Base-by-base conservation (phyloP, 192 early-diverging fungal genomes). In the Gryganskiella cystojenkinii region DNA sequence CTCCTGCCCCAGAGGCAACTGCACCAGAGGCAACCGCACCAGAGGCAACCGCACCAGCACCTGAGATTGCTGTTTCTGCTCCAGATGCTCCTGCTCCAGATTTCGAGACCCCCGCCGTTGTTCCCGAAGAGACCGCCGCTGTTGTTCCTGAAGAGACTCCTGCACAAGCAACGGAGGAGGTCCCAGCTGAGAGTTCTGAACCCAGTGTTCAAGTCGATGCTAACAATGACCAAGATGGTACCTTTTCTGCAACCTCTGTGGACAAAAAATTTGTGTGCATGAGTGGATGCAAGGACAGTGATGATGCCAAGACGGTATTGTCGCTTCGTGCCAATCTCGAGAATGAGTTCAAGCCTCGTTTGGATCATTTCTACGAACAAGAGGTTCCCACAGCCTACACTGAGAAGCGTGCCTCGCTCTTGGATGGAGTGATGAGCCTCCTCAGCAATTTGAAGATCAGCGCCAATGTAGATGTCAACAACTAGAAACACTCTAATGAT, bases 251-350 rank as follows among this genome's bases (percentile, higher is more conserved):
- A 19, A 30, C 47, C 11, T 52, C 19, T 25, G 31, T 66, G 3
- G 71, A 61, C 19, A 37, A 56, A 42, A 69, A 64, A 40, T 78
- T 47, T 55, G 67, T 78, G 37, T 78, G 66, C 67, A 78, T 54
- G 61, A 52, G 61, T 53, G 74, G 74, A 17, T 78, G 74, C 74
- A 64, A 78, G 44, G 56, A 69, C 43, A 25, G 33, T 3, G 17
- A 69, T 14, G 66, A 69, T 51, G 67, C 65, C 60, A 56, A 52
- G 22, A 56, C 24, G 5, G 65, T 76, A 9, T 44, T 76, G 37
- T 42, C 4, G 24, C 59, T 68, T 7, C 73, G 65, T 22, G 47
- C 31, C 25, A 56, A 63, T n/a, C 65, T 76, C 35, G 60, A 76
- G 54, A 62, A 58, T 0, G 44, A 68, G 27, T 28, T 76, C 22